Conservation (phyloP, 768 basidiomycete species). For the Fomitopsis pulvina region DNA sequence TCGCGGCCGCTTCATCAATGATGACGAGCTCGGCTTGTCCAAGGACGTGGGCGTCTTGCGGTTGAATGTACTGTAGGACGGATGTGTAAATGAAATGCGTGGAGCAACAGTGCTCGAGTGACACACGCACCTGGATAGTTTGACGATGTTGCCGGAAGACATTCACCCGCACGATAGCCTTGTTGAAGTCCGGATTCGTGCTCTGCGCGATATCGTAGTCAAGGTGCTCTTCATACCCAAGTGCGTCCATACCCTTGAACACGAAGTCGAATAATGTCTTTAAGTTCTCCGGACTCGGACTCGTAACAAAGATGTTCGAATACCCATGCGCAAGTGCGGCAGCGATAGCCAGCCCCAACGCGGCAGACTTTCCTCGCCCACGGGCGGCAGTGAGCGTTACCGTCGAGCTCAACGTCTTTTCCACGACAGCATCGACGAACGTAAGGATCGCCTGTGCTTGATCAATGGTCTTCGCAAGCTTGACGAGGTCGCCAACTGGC, state of each 20-base stretch:
- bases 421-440: slow-evolving; percentile 89
- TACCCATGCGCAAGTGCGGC: slow-evolving; percentile 92
- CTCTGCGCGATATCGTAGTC: slow-evolving; percentile 97
- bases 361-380: slow-evolving; percentile 95
- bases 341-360: slow-evolving; percentile 91
- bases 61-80: slow-evolving; percentile 84
- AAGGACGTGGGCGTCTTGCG: slow-evolving; percentile 94
- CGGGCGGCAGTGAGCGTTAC: slow-evolving; percentile 92
- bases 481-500: slow-evolving; percentile 83
- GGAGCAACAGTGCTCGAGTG: background rate
- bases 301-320: slow-evolving; percentile 96
- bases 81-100: no score
- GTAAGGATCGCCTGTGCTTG: slow-evolving; percentile 93
- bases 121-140: slow-evolving; percentile 79
- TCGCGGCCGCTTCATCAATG: slow-evolving; percentile 98
- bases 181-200: slow-evolving; percentile 90
- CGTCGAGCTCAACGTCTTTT: slow-evolving; percentile 90
- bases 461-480: slow-evolving; percentile 86
- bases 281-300: slow-evolving; percentile 95
- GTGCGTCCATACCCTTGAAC: slow-evolving; percentile 90
- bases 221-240: slow-evolving; percentile 95
- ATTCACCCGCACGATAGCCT: slow-evolving; percentile 93
- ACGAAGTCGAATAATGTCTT: slow-evolving; percentile 98
- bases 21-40: slow-evolving; percentile 97
- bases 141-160: slow-evolving; percentile 90